Conservation (phyloP, 148 eudicot genomes). For the Tetragonia tetragonoides region DNA sequence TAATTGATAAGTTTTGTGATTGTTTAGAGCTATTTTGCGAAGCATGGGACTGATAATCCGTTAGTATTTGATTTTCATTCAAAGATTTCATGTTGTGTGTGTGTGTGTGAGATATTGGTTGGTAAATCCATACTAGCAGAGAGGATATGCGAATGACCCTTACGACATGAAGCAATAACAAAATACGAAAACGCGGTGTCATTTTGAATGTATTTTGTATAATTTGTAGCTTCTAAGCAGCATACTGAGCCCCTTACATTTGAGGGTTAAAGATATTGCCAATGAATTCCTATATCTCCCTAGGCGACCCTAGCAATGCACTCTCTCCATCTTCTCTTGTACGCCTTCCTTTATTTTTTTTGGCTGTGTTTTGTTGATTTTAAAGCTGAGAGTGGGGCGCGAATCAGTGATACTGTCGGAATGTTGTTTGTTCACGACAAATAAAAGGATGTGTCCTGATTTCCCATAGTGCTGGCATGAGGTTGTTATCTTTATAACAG, state of each 20-base stretch:
- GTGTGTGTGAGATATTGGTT: neutral
- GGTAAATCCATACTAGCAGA: neutral
- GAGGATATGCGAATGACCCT: neutral
- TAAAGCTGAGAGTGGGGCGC: neutral
- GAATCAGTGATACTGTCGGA: too few relatives aligned
- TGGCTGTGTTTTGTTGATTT: neutral
- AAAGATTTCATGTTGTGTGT: neutral
- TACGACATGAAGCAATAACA: neutral
- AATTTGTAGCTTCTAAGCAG: neutral
- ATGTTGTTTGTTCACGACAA: neutral
- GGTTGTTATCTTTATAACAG: neutral
- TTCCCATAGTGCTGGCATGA: neutral
- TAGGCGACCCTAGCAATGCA: too few relatives aligned
- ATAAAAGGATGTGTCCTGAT: neutral
- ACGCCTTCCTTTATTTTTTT: neutral
- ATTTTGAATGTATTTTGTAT: neutral
- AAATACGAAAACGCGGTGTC: neutral
- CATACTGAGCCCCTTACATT: neutral
- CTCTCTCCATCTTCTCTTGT: neutral
- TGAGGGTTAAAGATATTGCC: neutral
- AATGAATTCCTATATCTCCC: neutral
- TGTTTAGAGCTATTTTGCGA: neutral
- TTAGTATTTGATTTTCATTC: neutral
- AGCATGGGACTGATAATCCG: neutral
- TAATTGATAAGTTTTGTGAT: neutral